Base-by-base conservation (phyloP, 2,329 filamentous ascomycete species). In the Domatiomyces globalis region DNA sequence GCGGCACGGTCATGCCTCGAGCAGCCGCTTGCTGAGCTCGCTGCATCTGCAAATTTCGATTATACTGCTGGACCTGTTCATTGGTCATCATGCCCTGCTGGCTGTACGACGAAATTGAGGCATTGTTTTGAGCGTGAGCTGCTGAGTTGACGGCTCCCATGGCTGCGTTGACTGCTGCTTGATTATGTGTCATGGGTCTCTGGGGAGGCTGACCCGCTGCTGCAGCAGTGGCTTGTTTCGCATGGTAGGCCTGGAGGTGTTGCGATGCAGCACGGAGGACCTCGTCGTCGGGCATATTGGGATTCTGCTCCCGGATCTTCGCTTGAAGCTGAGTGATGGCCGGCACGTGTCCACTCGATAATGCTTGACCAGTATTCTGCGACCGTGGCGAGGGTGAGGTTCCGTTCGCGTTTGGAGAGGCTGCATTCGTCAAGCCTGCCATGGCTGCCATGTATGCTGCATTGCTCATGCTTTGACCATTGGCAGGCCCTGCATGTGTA, bases 341-440 rank as follows among this genome's bases (percentile, higher is more conserved):
- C 12, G 76, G 76, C 45, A 78, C 71, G 57, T 76, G 72, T 19
- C 74, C 73, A 47, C 69, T 75, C 19, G 71, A 75, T 44, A 78
- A 67, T 50, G 72, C 66, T 56, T 74, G 74, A 2, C 73, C 69
- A 17, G 52, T 50, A 49, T 72, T 71, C 17, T 64, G 65, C 63
- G 73, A 68, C 15, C 70, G 71, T 50, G 72, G 72, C n/a, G 72
- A 73, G 22, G 69, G 65, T 17, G 67, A 67, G 10, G 69, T 68
- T 10, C 67, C 67, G 56, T 69, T 68, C 15, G 65, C 61, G 22
- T 60, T 55, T 7, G 72, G 69, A 47, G 70, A 73, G 33, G 63
- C 63, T 56, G 70, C 67, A 39, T 67, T 68, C 45, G 67, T 68
- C 25, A 66, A 64, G 12, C 65, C 66, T 52, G 71, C 71, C 49